Conservation (phyloP, 1,139 yeast genomes). For the Sugiyamaella castrensis region DNA sequence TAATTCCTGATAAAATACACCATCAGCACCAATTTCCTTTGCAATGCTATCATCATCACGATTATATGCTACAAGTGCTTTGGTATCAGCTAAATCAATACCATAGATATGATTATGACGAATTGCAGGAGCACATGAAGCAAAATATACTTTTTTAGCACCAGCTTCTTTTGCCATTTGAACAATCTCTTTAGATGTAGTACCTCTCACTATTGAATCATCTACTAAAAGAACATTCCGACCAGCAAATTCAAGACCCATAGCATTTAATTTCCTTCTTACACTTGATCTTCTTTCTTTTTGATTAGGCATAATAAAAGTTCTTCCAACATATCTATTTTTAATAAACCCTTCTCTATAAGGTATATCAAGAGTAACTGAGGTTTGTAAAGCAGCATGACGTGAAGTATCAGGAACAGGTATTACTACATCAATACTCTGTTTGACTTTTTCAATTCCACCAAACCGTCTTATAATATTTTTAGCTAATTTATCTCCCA, state of each 20-base stretch:
- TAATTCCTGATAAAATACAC: constrained; percentile 81
- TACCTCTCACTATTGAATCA: constrained; percentile 96
- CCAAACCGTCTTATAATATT: constrained; percentile 57
- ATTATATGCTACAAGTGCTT: constrained; percentile 86
- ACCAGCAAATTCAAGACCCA: constrained; percentile 87
- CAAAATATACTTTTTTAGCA: constrained; percentile 87
- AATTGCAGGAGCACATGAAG: constrained; percentile 97
- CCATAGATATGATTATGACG: constrained; percentile 95
- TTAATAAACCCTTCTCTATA: constrained; percentile 97
- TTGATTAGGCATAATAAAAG: constrained; percentile 98
- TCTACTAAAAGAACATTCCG: constrained; percentile 90
- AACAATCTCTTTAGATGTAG: constrained; percentile 93
- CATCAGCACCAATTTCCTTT: constrained; percentile 82
- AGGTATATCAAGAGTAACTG: constrained; percentile 73
- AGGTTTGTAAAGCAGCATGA: constrained; percentile 90
- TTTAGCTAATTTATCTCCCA: constrained; percentile 88
- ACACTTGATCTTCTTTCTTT: constrained; percentile 91
- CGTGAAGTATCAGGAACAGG: constrained; percentile 98
- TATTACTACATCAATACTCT: constrained; percentile 84
- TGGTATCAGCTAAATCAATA: constrained; percentile 93
- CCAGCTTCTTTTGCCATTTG: constrained; percentile 99
- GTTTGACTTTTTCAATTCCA: constrained; percentile 45
- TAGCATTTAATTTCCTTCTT: constrained; percentile 90
- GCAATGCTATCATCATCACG: constrained; percentile 73
- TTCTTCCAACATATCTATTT: constrained; percentile 94